phyloP scores from a whole-genome alignment of 2,329 filamentous ascomycete species.

The Triangularia verruculosa region DNA sequence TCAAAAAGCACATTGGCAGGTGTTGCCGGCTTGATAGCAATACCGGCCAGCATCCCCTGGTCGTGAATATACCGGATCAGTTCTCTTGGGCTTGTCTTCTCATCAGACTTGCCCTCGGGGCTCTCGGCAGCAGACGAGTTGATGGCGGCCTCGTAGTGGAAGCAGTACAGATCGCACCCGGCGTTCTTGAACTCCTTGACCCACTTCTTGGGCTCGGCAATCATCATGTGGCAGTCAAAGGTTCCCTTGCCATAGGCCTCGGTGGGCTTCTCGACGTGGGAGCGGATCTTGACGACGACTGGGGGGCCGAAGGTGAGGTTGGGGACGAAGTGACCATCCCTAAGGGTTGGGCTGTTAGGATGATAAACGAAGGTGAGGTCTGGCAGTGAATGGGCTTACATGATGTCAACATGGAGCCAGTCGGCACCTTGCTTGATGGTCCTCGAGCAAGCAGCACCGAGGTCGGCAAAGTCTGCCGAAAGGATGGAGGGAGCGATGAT shows the following conservation, averaged over 20 bases:
- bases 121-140: conserved; percentile 75
- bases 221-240: conserved; percentile 99
- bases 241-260: conserved; percentile 75
- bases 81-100: conserved; percentile 76
- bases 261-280: conserved; percentile 74
- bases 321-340: conserved; percentile 98
- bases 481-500: conserved; percentile 99
- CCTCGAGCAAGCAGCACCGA: conserved; percentile 80
- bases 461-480: conserved; percentile 87
- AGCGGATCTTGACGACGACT: conserved; percentile 89
- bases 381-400: conserved; percentile 42
- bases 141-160: conserved; percentile 96
- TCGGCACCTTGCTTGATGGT: conserved; percentile 86
- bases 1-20: conserved; percentile 90
- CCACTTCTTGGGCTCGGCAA: conserved; percentile 98
- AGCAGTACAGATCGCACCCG: conserved; percentile 98
- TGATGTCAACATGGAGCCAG: conserved; percentile 94
- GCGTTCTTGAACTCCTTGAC: conserved; percentile 91
- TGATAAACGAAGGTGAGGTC: background rate
- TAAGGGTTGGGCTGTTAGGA: conserved; percentile 34
- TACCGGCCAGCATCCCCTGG: conserved; percentile 81
- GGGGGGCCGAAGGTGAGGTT: conserved; percentile 97
- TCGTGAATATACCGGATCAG: conserved; percentile 90
- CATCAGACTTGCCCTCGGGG: conserved; percentile 65
- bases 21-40: conserved; percentile 93